A percentile compares a stretch with the other conserved stretches of the same genome.
Evolutionary conservation across 2,329 filamentous ascomycete species (phyloP).

Genomic region (Sporothrix mexicana): DNA sequence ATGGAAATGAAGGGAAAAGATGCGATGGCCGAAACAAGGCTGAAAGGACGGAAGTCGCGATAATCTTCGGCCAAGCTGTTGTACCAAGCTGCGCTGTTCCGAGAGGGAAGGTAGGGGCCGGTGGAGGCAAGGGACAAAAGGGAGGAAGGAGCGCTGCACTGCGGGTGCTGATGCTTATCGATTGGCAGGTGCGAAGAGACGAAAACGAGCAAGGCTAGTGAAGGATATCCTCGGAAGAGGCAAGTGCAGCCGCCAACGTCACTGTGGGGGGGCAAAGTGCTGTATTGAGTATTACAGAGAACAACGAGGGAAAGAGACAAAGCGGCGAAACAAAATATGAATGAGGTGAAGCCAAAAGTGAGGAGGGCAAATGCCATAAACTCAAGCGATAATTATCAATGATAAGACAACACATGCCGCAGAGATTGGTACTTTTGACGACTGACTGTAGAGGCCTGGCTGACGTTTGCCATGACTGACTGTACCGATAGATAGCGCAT

Average conservation of each 20-base stretch:
- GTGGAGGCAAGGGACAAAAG: constrained; percentile 23
- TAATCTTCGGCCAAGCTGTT: constrained; percentile 27
- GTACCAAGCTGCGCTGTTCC: constrained; percentile 28
- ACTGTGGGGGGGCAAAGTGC: background rate
- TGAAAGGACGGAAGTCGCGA: constrained; percentile 11
- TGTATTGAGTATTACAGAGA: background rate
- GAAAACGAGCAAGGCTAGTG: constrained; percentile 18
- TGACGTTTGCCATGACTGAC: constrained; percentile 13
- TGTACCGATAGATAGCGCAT: background rate
- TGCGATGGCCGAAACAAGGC: background rate
- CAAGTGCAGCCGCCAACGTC: constrained; percentile 24
- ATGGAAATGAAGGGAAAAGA: background rate
- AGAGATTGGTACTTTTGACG: background rate
- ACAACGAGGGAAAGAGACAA: background rate
- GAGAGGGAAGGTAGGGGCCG: constrained; percentile 28
- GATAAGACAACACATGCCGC: background rate
- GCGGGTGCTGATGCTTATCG: constrained; percentile 25
- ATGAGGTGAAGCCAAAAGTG: background rate
- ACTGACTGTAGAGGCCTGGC: background rate
- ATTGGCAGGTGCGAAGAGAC: constrained; percentile 14
- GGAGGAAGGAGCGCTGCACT: constrained; percentile 11
- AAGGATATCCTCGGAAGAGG: constrained; percentile 32
- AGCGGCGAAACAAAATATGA: background rate
- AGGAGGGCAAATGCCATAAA: background rate
- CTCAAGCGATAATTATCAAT: background rate